phyloP scores from a whole-genome alignment of 768 basidiomycete genomes.

The Phylloporus scabripes region DNA sequence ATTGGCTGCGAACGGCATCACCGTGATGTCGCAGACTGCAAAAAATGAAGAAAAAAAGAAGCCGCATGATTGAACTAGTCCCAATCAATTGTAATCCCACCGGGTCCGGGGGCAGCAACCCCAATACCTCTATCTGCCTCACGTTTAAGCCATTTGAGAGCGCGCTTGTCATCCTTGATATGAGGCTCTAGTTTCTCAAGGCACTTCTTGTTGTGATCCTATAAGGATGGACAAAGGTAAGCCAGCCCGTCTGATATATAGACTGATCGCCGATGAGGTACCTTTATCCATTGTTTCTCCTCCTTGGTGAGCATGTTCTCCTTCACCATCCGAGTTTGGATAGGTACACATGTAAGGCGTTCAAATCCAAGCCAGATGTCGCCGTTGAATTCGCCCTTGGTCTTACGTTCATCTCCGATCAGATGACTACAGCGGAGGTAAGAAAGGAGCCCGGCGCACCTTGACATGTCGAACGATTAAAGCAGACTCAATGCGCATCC shows the following conservation, averaged over 20 bases:
- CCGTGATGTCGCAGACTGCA: not conserved
- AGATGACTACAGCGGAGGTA: conserved; percentile 1
- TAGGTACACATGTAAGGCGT: conserved; percentile 90
- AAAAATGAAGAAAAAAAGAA: not conserved
- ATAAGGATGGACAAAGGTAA: conserved; percentile 12
- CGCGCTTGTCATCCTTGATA: conserved; percentile 74
- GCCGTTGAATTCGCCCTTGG: conserved; percentile 65
- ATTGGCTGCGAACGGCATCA: not conserved
- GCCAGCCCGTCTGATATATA: not conserved
- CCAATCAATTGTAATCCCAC: conserved; percentile 77
- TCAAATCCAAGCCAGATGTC: conserved; percentile 87
- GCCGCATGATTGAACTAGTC: conserved; percentile 35
- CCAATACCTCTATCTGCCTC: conserved; percentile 75
- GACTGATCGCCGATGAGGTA: conserved; percentile 25
- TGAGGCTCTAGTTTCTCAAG: conserved; percentile 56
- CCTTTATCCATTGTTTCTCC: conserved; percentile 84
- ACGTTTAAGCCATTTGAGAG: conserved; percentile 72
- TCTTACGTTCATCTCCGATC: conserved; percentile 38
- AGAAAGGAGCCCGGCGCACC: conserved; percentile 17
- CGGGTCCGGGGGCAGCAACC: conserved; percentile 55
- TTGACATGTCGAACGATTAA: conserved; percentile 65
- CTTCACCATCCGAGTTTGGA: conserved; percentile 86
- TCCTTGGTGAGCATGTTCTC: conserved; percentile 77
- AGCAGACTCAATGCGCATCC: conserved; percentile 90
- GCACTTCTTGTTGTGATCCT: conserved; percentile 81